phyloP scores from a whole-genome alignment of 352 stramenopile genomes.

The Globisporangium paroecandrum region DNA sequence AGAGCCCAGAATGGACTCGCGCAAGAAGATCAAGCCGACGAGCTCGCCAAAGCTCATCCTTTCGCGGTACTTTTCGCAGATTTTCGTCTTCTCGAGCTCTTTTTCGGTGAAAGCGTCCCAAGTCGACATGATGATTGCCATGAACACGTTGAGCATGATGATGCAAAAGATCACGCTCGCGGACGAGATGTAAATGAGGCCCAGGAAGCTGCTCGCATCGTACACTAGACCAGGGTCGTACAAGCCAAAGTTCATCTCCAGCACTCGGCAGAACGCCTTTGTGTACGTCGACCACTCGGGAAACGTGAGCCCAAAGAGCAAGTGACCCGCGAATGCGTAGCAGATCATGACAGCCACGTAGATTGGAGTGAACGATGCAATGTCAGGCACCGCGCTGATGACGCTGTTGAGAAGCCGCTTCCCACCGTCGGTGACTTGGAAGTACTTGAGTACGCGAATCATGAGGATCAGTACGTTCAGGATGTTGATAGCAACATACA shows the following conservation, averaged over 20 bases:
- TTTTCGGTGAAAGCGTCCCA: constrained; percentile 59
- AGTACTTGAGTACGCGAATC: constrained; percentile 57
- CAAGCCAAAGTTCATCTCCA: constrained; percentile 73
- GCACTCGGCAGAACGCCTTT: constrained; percentile 54
- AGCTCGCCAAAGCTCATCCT: constrained; percentile 37
- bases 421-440: constrained; percentile 63
- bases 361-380: constrained; percentile 70
- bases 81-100: constrained; percentile 41
- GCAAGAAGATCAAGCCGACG: constrained; percentile 35
- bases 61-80: constrained; percentile 42
- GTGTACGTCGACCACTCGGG: constrained; percentile 62
- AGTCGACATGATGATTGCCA: constrained; percentile 75
- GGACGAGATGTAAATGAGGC: constrained; percentile 66
- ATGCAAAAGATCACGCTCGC: constrained; percentile 69
- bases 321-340: constrained; percentile 65
- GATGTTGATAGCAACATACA: constrained; percentile 56
- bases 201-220: constrained; percentile 49
- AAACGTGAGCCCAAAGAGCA: constrained; percentile 65
- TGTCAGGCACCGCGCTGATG: constrained; percentile 60
- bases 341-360: constrained; percentile 58
- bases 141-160: constrained; percentile 80
- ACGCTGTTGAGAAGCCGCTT: constrained; percentile 57
- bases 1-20: constrained; percentile 46
- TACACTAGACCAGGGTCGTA: constrained; percentile 72
- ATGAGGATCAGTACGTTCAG: constrained; percentile 62